Base-by-base conservation (phyloP, 345 rosid species). In the Acer yangbiense region DNA sequence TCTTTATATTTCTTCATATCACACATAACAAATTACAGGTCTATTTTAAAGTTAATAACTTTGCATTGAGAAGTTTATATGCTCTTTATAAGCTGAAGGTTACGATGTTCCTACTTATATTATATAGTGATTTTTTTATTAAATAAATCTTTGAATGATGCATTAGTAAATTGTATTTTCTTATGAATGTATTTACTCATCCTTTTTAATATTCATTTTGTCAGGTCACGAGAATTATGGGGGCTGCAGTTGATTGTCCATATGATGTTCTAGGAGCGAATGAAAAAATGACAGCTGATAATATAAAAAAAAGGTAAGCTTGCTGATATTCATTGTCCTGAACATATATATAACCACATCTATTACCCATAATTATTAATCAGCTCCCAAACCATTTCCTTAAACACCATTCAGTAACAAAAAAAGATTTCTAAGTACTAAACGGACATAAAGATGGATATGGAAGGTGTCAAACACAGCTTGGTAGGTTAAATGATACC, bases 221-320 rank as follows among this genome's bases (percentile, higher is more conserved):
- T 54, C 85, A 95, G 98, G 98, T 95, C 69, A 88, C 97, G 44
- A 89, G 97, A 80, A 91, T 93, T 17, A 89, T 95, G 96, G 96
- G 82, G 75, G 89, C 84, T 85, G 98, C 88, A 60, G 83, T 77
- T 74, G 87, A 90, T 83, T 85, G 86, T 82, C 96, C 91, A 12
- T 95, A 93, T 66, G 97, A 93, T 61, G 84, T 93, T 69, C 77
- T 95, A 18, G 99, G 99, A 71, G 94, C 85, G 61, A 91, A 91
- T 79, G 88, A 83, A 21, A 93, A 86, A 18, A 93, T 88, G 90
- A 70, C 93, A 57, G 80, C 89, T 7, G 94, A 92, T 50, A 91
- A 91, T 67, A 80, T 93, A 86, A 95, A 95, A 90, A 95, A 95
- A 86, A 91, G 88, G 99, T 95, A 82, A 76, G 78, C 48, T 66